Conservation (phyloP, 1,284 basidiomycete genomes). For the Puccinia coronata region DNA sequence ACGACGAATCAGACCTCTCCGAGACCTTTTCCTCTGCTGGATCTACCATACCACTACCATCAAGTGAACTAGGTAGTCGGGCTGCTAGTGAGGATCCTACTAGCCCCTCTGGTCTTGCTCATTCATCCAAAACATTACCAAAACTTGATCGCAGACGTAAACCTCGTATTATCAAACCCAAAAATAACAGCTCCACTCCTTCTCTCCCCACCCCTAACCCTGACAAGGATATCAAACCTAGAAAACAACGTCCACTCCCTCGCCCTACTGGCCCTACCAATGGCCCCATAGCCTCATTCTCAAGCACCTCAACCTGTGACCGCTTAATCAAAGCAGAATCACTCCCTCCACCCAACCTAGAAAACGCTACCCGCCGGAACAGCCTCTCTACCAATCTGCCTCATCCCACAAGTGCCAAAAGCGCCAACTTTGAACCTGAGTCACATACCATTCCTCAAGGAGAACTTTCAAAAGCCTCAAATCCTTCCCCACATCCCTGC, state of each 20-base stretch:
- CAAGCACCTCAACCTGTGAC: constrained; percentile 21
- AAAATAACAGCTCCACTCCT: constrained; percentile 20
- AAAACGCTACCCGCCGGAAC: constrained; percentile 18
- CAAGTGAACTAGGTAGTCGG: constrained; percentile 49
- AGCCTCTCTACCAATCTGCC: constrained; percentile 12
- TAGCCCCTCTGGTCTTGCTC: constrained; percentile 37
- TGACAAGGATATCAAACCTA: constrained; percentile 36
- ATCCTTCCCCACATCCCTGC: constrained; percentile 34
- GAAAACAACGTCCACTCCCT: constrained; percentile 11
- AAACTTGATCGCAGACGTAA: constrained; percentile 41
- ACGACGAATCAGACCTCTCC: constrained; percentile 49
- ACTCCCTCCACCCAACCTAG: constrained; percentile 37
- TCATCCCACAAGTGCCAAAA: constrained; percentile 36
- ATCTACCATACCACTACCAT: constrained; percentile 47
- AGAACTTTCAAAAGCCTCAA: neutral
- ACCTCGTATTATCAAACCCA: constrained; percentile 36
- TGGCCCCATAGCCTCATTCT: constrained; percentile 25
- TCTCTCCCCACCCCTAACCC: constrained; percentile 15
- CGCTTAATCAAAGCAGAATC: constrained; percentile 43
- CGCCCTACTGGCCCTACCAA: constrained; percentile 17
- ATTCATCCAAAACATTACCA: constrained; percentile 23
- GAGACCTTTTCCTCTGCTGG: constrained; percentile 49
- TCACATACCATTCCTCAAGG: constrained; percentile 5
- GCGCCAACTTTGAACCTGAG: constrained; percentile 17
- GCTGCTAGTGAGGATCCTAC: constrained; percentile 42